phyloP scores from a whole-genome alignment of 2,329 filamentous ascomycete species.

The Aspergillus costaricaensis region DNA sequence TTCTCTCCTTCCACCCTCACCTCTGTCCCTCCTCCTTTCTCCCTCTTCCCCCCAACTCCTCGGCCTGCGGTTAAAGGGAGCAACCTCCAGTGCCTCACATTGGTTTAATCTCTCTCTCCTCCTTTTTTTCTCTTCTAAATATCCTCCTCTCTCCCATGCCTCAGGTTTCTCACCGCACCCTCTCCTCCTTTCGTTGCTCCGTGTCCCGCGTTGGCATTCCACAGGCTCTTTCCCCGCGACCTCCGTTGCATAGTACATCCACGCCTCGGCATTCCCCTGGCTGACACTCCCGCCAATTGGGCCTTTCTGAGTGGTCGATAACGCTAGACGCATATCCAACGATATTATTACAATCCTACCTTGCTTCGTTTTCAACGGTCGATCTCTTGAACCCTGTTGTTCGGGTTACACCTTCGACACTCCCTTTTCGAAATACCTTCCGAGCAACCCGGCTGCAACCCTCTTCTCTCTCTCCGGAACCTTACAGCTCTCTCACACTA shows the following conservation, averaged over 20 bases:
- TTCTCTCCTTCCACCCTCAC: conserved; percentile 15
- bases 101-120: background rate
- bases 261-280: conserved; percentile 33
- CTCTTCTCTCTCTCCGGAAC: background rate
- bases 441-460: conserved; percentile 6
- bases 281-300: conserved; percentile 29
- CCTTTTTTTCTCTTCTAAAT: conserved; percentile 13
- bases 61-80: conserved; percentile 15
- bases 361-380: conserved; percentile 16
- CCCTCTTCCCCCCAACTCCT: conserved; percentile 21
- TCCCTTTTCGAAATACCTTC: background rate
- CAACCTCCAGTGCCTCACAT: background rate
- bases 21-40: conserved; percentile 13
- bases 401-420: conserved; percentile 9
- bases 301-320: conserved; percentile 22
- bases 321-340: conserved; percentile 1
- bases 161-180: conserved; percentile 20
- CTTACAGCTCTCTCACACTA: background rate
- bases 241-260: conserved; percentile 29
- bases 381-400: conserved; percentile 9
- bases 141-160: conserved; percentile 17
- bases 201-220: conserved; percentile 32
- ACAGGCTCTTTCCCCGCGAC: conserved; percentile 25
- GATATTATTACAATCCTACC: conserved; percentile 5
- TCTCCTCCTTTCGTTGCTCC: conserved; percentile 14